Evolutionary conservation across 2,329 filamentous ascomycete species (phyloP).

Genomic region (Phyllosticta citriasiana): DNA sequence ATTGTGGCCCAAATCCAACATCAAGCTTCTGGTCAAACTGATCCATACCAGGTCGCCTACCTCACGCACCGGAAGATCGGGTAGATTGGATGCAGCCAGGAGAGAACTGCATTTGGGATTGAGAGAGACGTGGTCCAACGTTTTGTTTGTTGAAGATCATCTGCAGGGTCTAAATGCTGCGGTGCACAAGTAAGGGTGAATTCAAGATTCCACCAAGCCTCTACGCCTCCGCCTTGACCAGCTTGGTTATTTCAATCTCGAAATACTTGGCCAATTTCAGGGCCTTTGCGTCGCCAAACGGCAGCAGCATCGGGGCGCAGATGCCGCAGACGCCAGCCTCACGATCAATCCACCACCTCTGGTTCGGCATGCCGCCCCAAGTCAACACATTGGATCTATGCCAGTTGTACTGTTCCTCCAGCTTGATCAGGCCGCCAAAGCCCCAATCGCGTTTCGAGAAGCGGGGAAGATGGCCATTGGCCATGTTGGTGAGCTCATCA

Average conservation of each 20-base stretch:
- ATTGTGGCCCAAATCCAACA: too few relatives aligned
- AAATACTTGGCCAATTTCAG: background rate
- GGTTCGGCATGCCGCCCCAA: constrained; percentile 25
- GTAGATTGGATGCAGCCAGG: too few relatives aligned
- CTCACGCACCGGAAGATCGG: too few relatives aligned
- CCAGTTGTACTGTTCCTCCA: constrained; percentile 16
- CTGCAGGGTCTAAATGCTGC: too few relatives aligned
- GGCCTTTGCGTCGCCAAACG: constrained; percentile 18
- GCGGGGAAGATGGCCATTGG: constrained; percentile 17
- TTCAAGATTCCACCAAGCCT: too few relatives aligned
- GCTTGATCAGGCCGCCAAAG: constrained; percentile 22
- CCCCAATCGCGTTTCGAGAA: constrained; percentile 19
- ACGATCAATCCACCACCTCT: constrained; percentile 26
- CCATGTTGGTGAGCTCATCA: constrained; percentile 12
- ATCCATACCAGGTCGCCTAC: too few relatives aligned
- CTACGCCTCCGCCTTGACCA: background rate
- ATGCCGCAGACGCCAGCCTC: constrained; percentile 21
- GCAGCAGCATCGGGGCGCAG: constrained; percentile 21
- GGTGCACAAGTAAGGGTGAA: too few relatives aligned
- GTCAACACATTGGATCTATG: constrained; percentile 21
- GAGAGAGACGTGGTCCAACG: too few relatives aligned
- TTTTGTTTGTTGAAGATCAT: too few relatives aligned
- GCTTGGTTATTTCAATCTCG: constrained; percentile 1
- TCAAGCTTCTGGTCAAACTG: too few relatives aligned
- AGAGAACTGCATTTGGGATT: too few relatives aligned